Conservation (phyloP, 805 yeast genomes). For the Metschnikowia noctiluminum region DNA sequence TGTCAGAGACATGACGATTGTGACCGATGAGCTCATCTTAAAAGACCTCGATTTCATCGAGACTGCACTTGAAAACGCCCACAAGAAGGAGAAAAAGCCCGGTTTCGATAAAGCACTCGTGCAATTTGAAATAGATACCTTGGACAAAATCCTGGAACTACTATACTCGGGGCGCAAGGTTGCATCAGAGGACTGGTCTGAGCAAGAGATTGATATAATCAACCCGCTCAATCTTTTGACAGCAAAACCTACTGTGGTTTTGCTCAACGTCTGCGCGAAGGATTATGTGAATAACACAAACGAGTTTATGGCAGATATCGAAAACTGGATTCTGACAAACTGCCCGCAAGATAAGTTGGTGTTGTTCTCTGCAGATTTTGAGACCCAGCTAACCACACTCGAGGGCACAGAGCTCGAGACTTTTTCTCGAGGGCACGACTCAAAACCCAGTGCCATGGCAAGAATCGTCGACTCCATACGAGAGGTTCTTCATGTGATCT, state of each 20-base stretch:
- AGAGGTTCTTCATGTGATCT: slow-evolving; percentile 50
- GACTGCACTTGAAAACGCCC: slow-evolving; percentile 33
- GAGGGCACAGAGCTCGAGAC: slow-evolving; percentile 14
- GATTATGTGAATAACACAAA: slow-evolving; percentile 58
- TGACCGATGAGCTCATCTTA: slow-evolving; percentile 57
- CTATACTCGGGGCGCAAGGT: slow-evolving; percentile 55
- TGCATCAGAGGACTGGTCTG: slow-evolving; percentile 57
- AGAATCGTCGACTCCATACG: slow-evolving; percentile 44
- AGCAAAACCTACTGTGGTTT: slow-evolving; percentile 81
- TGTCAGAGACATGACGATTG: slow-evolving; percentile 20
- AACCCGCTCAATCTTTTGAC: slow-evolving; percentile 74
- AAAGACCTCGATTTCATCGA: slow-evolving; percentile 65
- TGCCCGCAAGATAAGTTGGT: slow-evolving; percentile 53
- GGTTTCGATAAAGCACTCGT: slow-evolving; percentile 23
- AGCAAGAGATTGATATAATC: slow-evolving; percentile 59
- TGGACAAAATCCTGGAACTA: slow-evolving; percentile 31
- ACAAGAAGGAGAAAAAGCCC: slow-evolving; percentile 29
- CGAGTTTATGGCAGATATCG: slow-evolving; percentile 48
- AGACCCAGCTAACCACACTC: slow-evolving; percentile 27
- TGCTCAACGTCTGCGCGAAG: slow-evolving; percentile 68
- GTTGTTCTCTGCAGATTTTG: slow-evolving; percentile 47
- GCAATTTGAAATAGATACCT: slow-evolving; percentile 26
- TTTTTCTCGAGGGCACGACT: slow-evolving; percentile 29
- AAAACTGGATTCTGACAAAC: slow-evolving; percentile 63
- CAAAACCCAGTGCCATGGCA: slow-evolving; percentile 51